Conservation (phyloP, 1,139 yeast species). For the Debaryomycetaceae sp. region DNA sequence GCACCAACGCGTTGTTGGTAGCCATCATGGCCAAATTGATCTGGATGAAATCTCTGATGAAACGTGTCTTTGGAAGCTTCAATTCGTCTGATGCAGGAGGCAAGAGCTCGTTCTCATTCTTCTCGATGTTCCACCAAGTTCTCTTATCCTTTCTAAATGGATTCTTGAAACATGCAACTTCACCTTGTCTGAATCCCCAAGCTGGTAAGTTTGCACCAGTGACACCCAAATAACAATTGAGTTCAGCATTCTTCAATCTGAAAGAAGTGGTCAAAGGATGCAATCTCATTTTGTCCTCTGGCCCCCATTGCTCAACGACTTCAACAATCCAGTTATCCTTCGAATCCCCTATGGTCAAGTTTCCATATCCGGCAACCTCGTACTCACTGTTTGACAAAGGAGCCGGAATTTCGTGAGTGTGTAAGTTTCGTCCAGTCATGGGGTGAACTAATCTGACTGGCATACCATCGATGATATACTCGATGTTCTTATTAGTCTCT, state of each 20-base stretch:
- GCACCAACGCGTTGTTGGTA: constrained; percentile 91
- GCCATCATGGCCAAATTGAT: constrained; percentile 98
- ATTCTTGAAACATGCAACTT: constrained; percentile 77
- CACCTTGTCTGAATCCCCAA: constrained; percentile 99
- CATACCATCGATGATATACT: constrained; percentile 69
- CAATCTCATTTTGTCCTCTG: constrained; percentile 60
- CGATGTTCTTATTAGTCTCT: constrained; percentile 49
- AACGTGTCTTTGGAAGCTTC: constrained; percentile 76
- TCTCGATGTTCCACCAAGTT: constrained; percentile 98
- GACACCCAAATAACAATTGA: constrained; percentile 85
- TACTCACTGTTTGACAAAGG: constrained; percentile 67
- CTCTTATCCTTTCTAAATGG: constrained; percentile 84
- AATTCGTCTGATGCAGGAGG: constrained; percentile 74
- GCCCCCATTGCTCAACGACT: constrained; percentile 71
- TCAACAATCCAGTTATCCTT: constrained; percentile 96
- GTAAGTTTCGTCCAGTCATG: constrained; percentile 83
- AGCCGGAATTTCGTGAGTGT: constrained; percentile 79
- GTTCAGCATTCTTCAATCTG: constrained; percentile 63
- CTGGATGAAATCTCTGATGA: constrained; percentile 86
- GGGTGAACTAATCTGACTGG: constrained; percentile 75
- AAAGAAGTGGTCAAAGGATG: constrained; percentile 89
- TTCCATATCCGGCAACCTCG: constrained; percentile 95
- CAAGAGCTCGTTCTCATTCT: constrained; percentile 69
- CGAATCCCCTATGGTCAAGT: constrained; percentile 76
- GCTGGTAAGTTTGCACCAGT: constrained; percentile 79